These are phyloP conservation scores for Dothistroma pini DNA, from an alignment of 2,329 filamentous ascomycete species.

Conservation along the genomic window DNA sequence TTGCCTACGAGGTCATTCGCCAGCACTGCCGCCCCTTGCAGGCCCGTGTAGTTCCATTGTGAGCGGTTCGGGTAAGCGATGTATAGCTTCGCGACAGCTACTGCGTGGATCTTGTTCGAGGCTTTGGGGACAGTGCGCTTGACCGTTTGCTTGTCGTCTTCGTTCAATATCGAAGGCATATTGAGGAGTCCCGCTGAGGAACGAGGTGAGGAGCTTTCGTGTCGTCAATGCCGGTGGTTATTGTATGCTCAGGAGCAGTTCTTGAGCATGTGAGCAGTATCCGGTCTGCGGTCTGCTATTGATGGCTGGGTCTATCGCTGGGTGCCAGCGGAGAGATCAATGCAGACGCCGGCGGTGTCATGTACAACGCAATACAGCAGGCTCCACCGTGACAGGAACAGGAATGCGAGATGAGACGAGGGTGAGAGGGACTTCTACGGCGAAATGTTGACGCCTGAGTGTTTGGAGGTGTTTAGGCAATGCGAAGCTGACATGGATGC, in stretches of 20 bases:
- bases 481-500: not conserved
- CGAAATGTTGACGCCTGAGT: not conserved
- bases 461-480: not conserved
- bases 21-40: conserved; percentile 88
- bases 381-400: not conserved
- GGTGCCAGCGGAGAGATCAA: not conserved
- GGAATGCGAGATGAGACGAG: not conserved
- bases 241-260: conserved; percentile 1
- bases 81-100: conserved; percentile 89
- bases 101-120: conserved; percentile 95
- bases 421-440: not conserved
- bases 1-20: conserved; percentile 92
- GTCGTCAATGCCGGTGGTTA: not conserved
- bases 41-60: conserved; percentile 89
- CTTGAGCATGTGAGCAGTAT: conserved; percentile 1
- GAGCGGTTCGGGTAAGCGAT: conserved; percentile 81
- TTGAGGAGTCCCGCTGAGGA: not conserved
- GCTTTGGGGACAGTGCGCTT: conserved; percentile 91
- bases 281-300: not conserved
- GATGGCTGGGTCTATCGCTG: not conserved
- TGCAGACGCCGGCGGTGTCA: not conserved
- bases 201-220: not conserved
- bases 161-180: conserved; percentile 62
- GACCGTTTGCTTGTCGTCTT: conserved; percentile 94
- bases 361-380: not conserved